Evolutionary conservation across 2,329 filamentous ascomycete species (phyloP).

Genomic region (Colletotrichum noveboracense): DNA sequence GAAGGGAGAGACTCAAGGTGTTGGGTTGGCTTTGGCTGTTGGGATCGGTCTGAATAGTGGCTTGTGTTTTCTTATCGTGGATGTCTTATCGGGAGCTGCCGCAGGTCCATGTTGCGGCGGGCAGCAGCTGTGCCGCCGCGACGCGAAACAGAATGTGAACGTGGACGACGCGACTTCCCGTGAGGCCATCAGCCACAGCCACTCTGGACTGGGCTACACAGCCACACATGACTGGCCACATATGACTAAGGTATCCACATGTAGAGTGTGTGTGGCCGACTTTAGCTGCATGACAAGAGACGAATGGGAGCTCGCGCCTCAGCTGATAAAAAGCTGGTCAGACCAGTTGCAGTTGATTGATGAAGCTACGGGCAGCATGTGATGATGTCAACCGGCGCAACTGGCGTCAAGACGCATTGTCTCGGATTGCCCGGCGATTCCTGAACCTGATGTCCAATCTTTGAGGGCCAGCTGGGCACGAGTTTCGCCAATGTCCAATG

Average conservation of each 20-base stretch:
- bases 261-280: not conserved
- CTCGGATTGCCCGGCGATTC: not conserved
- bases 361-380: not conserved
- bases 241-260: too few species aligned
- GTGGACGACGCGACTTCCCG: not conserved
- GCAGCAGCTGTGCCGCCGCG: not conserved
- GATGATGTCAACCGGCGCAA: slow-evolving; percentile 18
- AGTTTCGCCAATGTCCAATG: not conserved
- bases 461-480: not conserved
- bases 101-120: not conserved
- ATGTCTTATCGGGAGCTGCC: not conserved
- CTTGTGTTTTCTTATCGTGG: not conserved
- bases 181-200: not conserved
- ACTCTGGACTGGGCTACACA: not conserved
- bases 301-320: not conserved
- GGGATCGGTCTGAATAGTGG: not conserved
- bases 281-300: not conserved
- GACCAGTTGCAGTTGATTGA: not conserved
- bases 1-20: not conserved
- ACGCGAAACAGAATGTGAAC: not conserved
- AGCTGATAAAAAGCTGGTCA: not conserved
- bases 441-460: not conserved
- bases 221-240: not conserved
- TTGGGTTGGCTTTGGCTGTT: not conserved
- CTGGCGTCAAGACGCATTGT: not conserved